A percentile compares a stretch with the other conserved stretches of the same genome.
Evolutionary conservation across 140 eudicot genomes (phyloP).

Genomic region (Anethum foeniculum): DNA sequence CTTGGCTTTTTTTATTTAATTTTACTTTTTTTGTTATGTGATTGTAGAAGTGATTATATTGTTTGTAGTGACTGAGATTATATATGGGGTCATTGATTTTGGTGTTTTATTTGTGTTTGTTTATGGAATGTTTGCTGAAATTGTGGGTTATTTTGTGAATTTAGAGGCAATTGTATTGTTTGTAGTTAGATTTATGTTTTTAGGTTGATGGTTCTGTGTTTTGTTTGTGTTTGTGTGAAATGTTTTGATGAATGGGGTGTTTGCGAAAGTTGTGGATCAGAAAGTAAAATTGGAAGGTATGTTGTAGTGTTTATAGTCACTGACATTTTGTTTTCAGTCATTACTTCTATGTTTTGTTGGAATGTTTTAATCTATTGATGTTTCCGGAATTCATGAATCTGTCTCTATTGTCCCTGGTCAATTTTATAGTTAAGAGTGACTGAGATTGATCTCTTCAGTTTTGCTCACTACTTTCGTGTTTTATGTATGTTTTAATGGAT

Average conservation of each 20-base stretch:
- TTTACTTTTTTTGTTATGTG: not conserved
- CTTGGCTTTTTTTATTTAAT: not conserved
- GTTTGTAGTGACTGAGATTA: not conserved
- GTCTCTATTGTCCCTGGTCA: slow-evolving; percentile 30
- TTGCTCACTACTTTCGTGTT: not conserved
- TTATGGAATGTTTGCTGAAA: not conserved
- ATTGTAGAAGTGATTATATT: not conserved
- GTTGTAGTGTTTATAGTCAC: not conserved
- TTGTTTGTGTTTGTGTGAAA: not conserved
- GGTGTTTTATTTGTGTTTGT: not conserved
- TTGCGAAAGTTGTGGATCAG: slow-evolving; percentile 45
- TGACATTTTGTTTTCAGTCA: not conserved
- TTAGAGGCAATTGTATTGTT: not conserved
- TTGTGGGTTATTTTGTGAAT: not conserved
- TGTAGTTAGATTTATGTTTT: not conserved
- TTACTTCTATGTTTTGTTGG: not conserved
- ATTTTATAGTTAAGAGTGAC: not conserved
- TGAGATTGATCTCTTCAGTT: not conserved
- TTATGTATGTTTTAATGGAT: not conserved
- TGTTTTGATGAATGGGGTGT: slow-evolving; percentile 5
- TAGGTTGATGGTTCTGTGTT: not conserved
- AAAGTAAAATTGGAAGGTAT: not conserved
- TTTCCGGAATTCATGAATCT: slow-evolving; percentile 46
- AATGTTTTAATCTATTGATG: not conserved
- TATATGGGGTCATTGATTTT: not conserved